Base-by-base conservation (phyloP, 129 eudicot genomes). In the Ambrosia trifida region DNA sequence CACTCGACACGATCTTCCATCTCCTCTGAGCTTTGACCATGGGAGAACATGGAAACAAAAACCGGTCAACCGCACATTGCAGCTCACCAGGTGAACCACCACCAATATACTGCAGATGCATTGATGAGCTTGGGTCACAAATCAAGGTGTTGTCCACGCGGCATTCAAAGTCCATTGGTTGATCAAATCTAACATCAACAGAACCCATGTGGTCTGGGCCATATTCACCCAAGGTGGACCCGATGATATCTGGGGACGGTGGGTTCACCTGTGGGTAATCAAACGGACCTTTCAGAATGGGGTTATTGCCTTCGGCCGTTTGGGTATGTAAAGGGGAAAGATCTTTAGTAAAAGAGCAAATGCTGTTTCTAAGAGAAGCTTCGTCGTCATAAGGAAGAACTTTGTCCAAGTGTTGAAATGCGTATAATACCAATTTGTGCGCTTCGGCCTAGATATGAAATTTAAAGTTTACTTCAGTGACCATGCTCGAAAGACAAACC, bases 1-100 rank as follows among this genome's bases (percentile, higher is more conserved):
- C 96, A 45, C 83, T 75, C 33, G 82, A 84, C 33, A 89, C 75
- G 35, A 89, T 72, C 58, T 63, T 89, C 96, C 96, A 89, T 74
- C 89, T 80, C 75, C 78, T 73, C 17, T 85, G 85, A 78, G 87
- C 89, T 74, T 84, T 87, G n/a, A 61, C 79, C 4, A 70, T 54
- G 12, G 79, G 76, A 17, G 88, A 69, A 46, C 76, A 82, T 17
- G 84, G 60, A 20, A 68, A 56, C 61, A 80, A 64, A 79, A 84
- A 82, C 72, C 82, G 52, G 46, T 70, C 81, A 49, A 74, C 79
- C 4, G 76, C 83, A 64, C 83, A 67, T 46, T 78, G 82, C 61
- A 83, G 57, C 57, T 85, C 87, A 32, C 73, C 67, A 7, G 81
- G 76, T 56, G 84, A 66, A 16, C 76, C 51, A 16, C 80, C 30